These are phyloP conservation scores for Plasmodium blacklocki DNA, from an alignment of 169 alveolate species.

Conservation along the genomic window DNA sequence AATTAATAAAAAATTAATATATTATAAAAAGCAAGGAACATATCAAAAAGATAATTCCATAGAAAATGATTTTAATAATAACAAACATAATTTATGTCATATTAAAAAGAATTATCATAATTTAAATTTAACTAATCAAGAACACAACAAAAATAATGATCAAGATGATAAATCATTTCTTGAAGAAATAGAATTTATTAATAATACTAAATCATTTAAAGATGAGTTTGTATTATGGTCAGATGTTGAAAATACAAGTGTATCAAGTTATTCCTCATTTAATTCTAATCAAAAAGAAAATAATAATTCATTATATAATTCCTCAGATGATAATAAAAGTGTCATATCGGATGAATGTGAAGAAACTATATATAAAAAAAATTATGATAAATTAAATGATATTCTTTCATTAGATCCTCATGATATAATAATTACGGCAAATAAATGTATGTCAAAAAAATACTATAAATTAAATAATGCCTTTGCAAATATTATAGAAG, in stretches of 20 bases:
- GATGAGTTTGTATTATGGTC: constrained; percentile 58
- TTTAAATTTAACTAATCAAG: neutral
- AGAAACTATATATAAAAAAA: constrained; percentile 59
- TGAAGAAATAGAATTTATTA: constrained; percentile 38
- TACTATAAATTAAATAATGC: constrained; percentile 83
- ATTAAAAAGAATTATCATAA: neutral
- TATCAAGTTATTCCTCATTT: constrained; percentile 42
- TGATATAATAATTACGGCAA: constrained; percentile 70
- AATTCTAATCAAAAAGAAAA: constrained; percentile 1
- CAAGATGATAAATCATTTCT: constrained; percentile 23
- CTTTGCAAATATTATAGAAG: constrained; percentile 85
- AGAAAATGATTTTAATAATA: neutral
- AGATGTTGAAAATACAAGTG: constrained; percentile 50
- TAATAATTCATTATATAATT: neutral
- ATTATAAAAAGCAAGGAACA: neutral
- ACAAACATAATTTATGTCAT: neutral
- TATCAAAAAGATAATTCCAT: neutral
- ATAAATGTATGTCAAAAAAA: constrained; percentile 80
- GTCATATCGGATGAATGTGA: constrained; percentile 34
- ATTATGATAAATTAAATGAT: constrained; percentile 77
- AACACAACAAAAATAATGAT: neutral
- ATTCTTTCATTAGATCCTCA: constrained; percentile 66
- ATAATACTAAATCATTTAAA: constrained; percentile 27
- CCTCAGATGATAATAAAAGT: constrained; percentile 20
- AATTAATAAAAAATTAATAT: constrained; percentile 33